Evolutionary conservation across 2,329 filamentous ascomycete species (phyloP), one percentile per base, ranked within the genome.

Genomic region (Cladophialophora yegresii): DNA sequence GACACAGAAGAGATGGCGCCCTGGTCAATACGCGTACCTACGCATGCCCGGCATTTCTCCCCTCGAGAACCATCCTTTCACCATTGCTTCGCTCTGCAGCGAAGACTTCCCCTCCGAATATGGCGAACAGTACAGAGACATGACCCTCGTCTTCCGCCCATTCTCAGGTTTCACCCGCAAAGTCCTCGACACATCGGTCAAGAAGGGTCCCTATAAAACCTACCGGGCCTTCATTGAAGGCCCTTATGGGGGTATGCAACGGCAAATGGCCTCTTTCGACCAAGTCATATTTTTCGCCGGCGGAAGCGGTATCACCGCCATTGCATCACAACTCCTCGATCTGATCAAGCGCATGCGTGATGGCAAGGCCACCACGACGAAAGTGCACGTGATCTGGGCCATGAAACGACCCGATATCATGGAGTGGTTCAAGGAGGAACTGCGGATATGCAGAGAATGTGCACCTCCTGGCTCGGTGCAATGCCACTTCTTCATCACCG

Each of bases 321-420:
- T 97, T 65, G 91, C 96, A 74, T 96, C 91, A 8, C 92, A 98
- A 74, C 82, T 98, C 2, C 83, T 97, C 23, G 91, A 96, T 70
- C 81, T 98, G n/a, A 96, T 97, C 79, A 97, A 96, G 79, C 88
- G 92, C 64, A 96, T 98, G 89, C 88, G 92, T 64, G 93, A 96
- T 73, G 91, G 92, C 56, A 96, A 96, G 77, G 93, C 93, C 36
- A 91, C 96, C 51, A 97, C 93, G 1, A 91, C 90, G 75, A 91
- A 89, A 69, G 89, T 98, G 4, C 89, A 95, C 16, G 91, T 98
- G 0, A 86, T 98, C n/a, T 98, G 93, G 93, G 88, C 93, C 4
- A 81, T 97, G 70, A 96, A 95, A 77, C 87, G 90, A 62, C 87
- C 95, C 13, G 93, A 97, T 76, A 91, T 92, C 0, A 92, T 98